Percentiles rank a stretch among this genome's conserved stretches.
Evolutionary conservation across 2,329 filamentous ascomycete species (phyloP).

Genomic region (Fusarium metavorans): DNA sequence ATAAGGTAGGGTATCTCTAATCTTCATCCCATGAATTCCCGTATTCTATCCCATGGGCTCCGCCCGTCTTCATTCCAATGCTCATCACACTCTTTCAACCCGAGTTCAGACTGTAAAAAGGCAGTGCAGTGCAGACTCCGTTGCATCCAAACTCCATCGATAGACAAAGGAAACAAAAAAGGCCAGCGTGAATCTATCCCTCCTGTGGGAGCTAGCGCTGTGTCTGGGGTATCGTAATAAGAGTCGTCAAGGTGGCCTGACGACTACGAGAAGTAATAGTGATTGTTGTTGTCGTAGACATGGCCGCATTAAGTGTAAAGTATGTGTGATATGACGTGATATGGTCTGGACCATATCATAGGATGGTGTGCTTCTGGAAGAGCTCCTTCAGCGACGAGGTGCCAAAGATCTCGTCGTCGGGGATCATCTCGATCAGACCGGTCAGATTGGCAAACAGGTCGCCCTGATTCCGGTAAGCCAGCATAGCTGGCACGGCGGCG

Average conservation of each 20-base stretch:
- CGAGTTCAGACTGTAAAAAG: slow-evolving; percentile 14
- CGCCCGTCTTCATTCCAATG: slow-evolving; percentile 23
- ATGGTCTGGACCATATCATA: slow-evolving; percentile 51
- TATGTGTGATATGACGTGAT: slow-evolving; percentile 12
- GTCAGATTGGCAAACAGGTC: slow-evolving; percentile 93
- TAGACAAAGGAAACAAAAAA: slow-evolving; percentile 31
- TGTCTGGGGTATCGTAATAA: slow-evolving; percentile 45
- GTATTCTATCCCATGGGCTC: slow-evolving; percentile 27
- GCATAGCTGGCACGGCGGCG: slow-evolving; percentile 85
- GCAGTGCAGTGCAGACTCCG: slow-evolving; percentile 11
- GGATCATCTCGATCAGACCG: slow-evolving; percentile 87
- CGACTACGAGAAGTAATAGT: slow-evolving; percentile 18
- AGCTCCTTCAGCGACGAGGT: slow-evolving; percentile 65
- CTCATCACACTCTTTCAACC: slow-evolving; percentile 20
- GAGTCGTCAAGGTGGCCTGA: slow-evolving; percentile 19
- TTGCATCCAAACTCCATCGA: slow-evolving; percentile 22
- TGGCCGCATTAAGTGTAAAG: slow-evolving; percentile 44
- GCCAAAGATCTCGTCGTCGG: slow-evolving; percentile 72
- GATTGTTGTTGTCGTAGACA: slow-evolving; percentile 36
- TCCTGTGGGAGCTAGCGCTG: slow-evolving; percentile 22
- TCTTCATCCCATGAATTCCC: slow-evolving; percentile 17
- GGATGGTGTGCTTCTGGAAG: slow-evolving; percentile 64
- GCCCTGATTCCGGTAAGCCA: slow-evolving; percentile 88
- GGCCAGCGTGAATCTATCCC: slow-evolving; percentile 19
- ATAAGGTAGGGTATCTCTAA: slow-evolving; percentile 35